Percentiles rank a stretch among this genome's conserved stretches.
These are phyloP conservation scores for Mycena leptocephala DNA, from an alignment of 768 basidiomycete genomes.

Conservation along the genomic window DNA sequence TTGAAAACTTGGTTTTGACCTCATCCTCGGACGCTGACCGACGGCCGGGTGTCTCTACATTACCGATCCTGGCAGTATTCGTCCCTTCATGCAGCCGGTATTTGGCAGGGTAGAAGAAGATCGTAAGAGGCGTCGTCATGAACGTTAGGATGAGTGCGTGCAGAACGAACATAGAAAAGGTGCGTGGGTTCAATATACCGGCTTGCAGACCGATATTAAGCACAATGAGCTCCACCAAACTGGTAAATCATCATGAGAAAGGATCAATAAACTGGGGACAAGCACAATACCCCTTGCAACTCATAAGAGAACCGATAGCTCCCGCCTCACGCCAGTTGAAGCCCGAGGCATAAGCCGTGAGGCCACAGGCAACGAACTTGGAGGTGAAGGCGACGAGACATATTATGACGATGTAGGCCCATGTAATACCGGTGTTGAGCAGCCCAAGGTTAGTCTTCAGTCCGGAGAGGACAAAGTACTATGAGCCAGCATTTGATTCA, in stretches of 20 bases:
- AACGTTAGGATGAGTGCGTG: constrained; percentile 85
- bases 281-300: constrained; percentile 84
- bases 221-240: constrained; percentile 90
- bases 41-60: constrained; percentile 34
- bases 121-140: constrained; percentile 88
- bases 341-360: constrained; percentile 70
- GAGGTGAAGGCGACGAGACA: constrained; percentile 83
- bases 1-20: constrained; percentile 73
- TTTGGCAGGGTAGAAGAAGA: constrained; percentile 82
- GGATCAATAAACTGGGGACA: background rate
- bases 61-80: constrained; percentile 22
- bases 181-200: constrained; percentile 71
- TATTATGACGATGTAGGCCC: constrained; percentile 87
- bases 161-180: constrained; percentile 94
- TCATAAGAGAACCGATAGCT: constrained; percentile 92
- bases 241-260: constrained; percentile 38
- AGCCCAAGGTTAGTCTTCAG: constrained; percentile 86
- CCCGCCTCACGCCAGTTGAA: constrained; percentile 85
- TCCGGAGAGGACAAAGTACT: constrained; percentile 90
- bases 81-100: constrained; percentile 60
- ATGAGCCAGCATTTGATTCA: constrained; percentile 3
- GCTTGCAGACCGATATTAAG: constrained; percentile 90
- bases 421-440: constrained; percentile 81
- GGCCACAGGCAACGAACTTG: constrained; percentile 84
- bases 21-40: constrained; percentile 51